Conservation (phyloP, 2,329 filamentous ascomycete genomes). For the Talaromyces sp. region DNA sequence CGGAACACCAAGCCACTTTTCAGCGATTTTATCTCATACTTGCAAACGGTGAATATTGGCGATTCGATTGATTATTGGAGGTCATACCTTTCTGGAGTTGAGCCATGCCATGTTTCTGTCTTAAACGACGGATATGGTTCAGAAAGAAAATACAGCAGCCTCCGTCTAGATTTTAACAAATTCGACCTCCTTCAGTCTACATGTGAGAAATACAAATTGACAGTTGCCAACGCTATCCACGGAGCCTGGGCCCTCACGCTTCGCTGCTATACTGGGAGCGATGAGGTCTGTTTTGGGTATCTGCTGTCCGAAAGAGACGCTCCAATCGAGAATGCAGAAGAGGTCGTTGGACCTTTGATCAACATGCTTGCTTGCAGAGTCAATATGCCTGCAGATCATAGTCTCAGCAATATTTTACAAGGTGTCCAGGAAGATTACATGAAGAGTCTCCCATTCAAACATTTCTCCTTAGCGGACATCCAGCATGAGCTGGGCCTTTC, state of each 20-base stretch:
- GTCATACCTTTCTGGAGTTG: slow-evolving; percentile 25
- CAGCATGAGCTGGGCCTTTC: slow-evolving; percentile 40
- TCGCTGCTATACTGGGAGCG: slow-evolving; percentile 10
- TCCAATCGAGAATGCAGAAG: slow-evolving; percentile 35
- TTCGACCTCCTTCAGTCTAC: slow-evolving; percentile 28
- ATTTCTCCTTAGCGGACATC: slow-evolving; percentile 44
- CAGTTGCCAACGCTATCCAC: slow-evolving; percentile 40
- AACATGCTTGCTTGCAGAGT: slow-evolving; percentile 45
- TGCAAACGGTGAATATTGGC: not conserved
- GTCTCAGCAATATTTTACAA: slow-evolving; percentile 35
- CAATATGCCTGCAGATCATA: slow-evolving; percentile 25
- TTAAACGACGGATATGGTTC: slow-evolving; percentile 21
- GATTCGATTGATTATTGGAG: slow-evolving; percentile 25
- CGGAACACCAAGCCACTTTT: slow-evolving; percentile 15
- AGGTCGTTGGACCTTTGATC: slow-evolving; percentile 44
- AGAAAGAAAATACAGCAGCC: slow-evolving; percentile 3
- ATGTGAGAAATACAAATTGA: slow-evolving; percentile 43
- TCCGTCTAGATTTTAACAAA: slow-evolving; percentile 11
- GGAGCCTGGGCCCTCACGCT: slow-evolving; percentile 12
- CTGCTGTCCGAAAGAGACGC: slow-evolving; percentile 39
- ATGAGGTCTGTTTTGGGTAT: slow-evolving; percentile 41
- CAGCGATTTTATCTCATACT: slow-evolving; percentile 8
- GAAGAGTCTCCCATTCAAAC: slow-evolving; percentile 41
- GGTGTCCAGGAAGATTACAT: slow-evolving; percentile 45
- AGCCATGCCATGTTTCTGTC: slow-evolving; percentile 33